These are phyloP conservation scores for Colletotrichum zoysiae DNA, from an alignment of 2,329 filamentous ascomycete genomes.

Conservation along the genomic window DNA sequence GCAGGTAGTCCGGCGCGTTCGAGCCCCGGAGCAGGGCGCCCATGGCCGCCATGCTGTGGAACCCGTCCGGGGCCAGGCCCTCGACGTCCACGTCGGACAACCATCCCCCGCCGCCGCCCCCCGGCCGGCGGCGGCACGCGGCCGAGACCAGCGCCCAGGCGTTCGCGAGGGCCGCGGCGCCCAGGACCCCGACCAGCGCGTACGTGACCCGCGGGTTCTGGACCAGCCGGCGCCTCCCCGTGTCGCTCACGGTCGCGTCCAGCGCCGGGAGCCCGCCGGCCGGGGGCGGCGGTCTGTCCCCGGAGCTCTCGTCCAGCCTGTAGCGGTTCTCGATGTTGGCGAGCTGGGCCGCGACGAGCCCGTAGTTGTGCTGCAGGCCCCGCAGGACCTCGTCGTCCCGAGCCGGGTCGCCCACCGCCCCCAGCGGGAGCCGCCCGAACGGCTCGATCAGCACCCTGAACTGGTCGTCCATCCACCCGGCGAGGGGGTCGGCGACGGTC, in stretches of 20 bases:
- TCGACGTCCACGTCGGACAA: slow-evolving; percentile 17
- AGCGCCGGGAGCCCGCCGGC: neutral
- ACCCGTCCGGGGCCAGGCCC: slow-evolving; percentile 21
- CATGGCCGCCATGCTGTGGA: slow-evolving; percentile 2
- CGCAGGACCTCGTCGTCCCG: slow-evolving; percentile 3
- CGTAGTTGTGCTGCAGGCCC: slow-evolving; percentile 1
- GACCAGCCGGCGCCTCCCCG: neutral
- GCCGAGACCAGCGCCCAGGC: neutral
- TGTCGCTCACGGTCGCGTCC: slow-evolving; percentile 1
- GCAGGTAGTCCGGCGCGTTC: neutral
- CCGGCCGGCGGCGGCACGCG: neutral
- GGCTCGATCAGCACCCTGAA: slow-evolving; percentile 3
- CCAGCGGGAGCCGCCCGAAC: neutral
- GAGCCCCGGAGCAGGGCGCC: slow-evolving; percentile 8
- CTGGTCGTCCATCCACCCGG: neutral
- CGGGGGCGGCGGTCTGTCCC: neutral
- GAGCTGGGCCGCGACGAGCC: slow-evolving; percentile 15
- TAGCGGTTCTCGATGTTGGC: slow-evolving; percentile 22
- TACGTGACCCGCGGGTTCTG: slow-evolving; percentile 21
- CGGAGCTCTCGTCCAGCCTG: neutral
- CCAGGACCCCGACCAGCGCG: slow-evolving; percentile 3
- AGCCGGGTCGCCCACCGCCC: slow-evolving; percentile 10
- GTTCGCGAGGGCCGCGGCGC: neutral
- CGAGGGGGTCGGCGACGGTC: neutral
- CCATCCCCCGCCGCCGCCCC: neutral